Conservation (phyloP, 2,329 filamentous ascomycete species). For the Fusarium tjaetaba region DNA sequence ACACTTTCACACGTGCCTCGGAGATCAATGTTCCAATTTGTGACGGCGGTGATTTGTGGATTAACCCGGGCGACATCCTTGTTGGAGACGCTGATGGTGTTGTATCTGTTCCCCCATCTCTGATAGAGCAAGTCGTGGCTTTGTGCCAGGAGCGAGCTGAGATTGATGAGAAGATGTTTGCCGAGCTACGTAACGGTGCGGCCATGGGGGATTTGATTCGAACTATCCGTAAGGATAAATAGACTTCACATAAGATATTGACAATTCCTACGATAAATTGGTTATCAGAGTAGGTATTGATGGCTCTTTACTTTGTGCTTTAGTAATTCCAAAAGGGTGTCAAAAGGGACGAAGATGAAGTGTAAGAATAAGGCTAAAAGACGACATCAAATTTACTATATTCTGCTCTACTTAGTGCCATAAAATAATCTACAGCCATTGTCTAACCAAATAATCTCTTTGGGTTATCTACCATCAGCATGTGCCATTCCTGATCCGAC, state of each 20-base stretch:
- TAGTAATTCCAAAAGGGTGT: neutral
- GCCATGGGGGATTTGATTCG: neutral
- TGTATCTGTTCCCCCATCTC: conserved; percentile 38
- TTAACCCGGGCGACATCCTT: conserved; percentile 45
- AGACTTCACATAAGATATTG: neutral
- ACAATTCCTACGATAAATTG: too few species aligned
- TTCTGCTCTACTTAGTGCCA: neutral
- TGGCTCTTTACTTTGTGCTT: neutral
- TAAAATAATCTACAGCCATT: neutral
- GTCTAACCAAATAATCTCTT: conserved; percentile 6
- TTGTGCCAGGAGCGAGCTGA: conserved; percentile 44
- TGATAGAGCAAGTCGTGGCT: conserved; percentile 39
- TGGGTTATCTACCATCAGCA: conserved; percentile 34
- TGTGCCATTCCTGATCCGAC: conserved; percentile 37
- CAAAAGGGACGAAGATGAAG: accelerated
- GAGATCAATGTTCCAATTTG: conserved; percentile 43
- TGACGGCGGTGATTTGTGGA: conserved; percentile 42
- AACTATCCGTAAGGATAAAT: conserved; percentile 18
- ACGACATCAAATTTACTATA: neutral
- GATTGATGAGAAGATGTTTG: conserved; percentile 44
- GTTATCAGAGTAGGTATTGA: accelerated
- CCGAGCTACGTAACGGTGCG: conserved; percentile 10
- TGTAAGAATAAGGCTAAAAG: neutral
- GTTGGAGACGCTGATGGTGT: conserved; percentile 46
- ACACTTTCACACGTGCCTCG: conserved; percentile 45